Evolutionary conservation across 352 stramenopile species (phyloP).

Genomic region (Aphanomyces euteiches): DNA sequence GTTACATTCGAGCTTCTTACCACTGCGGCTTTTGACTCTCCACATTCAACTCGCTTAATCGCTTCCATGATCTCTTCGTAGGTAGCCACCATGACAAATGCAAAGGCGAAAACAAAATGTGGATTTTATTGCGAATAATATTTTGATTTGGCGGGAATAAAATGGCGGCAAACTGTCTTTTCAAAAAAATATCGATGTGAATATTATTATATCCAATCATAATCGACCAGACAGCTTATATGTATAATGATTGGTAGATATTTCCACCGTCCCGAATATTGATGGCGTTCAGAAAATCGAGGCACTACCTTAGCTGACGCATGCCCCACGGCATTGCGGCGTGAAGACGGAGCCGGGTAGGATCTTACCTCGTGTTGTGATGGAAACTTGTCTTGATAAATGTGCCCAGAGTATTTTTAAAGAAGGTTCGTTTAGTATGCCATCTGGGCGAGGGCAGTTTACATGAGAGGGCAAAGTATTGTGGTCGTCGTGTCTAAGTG

Average conservation of each 20-base stretch:
- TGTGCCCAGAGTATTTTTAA: too few species aligned
- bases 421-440: too few species aligned
- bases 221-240: background rate
- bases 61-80: background rate
- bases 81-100: background rate
- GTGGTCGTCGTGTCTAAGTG: too few species aligned
- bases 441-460: too few species aligned
- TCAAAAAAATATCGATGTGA: too few species aligned
- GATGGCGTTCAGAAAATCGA: conserved; percentile 5
- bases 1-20: background rate
- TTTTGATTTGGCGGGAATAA: background rate
- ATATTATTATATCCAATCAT: conserved; percentile 12
- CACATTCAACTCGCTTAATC: background rate
- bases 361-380: too few species aligned
- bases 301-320: conserved; percentile 18
- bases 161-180: too few species aligned
- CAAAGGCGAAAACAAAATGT: background rate
- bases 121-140: conserved; percentile 1
- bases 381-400: too few species aligned
- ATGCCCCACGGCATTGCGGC: too few species aligned
- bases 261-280: background rate
- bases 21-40: background rate
- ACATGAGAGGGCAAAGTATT: too few species aligned
- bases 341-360: too few species aligned
- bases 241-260: background rate